phyloP scores from a whole-genome alignment of 805 yeast genomes.

The Jamesozyma hellenica region DNA sequence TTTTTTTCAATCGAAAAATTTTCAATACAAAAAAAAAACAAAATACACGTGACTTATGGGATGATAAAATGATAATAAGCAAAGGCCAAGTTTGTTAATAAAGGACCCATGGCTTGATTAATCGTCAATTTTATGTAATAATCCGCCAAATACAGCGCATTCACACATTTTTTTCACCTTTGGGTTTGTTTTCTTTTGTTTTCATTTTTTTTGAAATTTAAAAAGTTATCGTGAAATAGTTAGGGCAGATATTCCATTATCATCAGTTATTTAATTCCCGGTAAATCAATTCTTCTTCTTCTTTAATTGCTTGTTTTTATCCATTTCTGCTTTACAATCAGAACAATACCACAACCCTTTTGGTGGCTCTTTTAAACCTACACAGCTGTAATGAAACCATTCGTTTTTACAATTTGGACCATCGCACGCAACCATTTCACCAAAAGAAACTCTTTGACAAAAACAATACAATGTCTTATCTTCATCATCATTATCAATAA shows the following conservation, averaged over 20 bases:
- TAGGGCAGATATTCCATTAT: no score
- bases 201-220: no score
- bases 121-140: no score
- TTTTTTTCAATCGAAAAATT: background rate
- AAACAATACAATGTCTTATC: conserved; percentile 73
- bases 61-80: background rate
- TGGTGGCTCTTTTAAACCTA: conserved; percentile 81
- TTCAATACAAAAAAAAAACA: no score
- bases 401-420: conserved; percentile 78
- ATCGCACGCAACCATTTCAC: conserved; percentile 96
- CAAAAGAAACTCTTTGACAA: conserved; percentile 89
- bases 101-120: no score
- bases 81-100: background rate
- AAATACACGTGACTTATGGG: conserved; percentile 1
- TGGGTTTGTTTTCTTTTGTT: no score
- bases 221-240: no score
- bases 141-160: no score
- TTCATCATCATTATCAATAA: conserved; percentile 37
- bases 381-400: conserved; percentile 97
- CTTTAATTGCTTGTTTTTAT: conserved; percentile 22
- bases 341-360: conserved; percentile 94
- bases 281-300: no score
- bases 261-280: no score
- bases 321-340: conserved; percentile 45
- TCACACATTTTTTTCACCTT: no score